Conservation (phyloP, 148 eudicot genomes). For the Camellia granthamiana region DNA sequence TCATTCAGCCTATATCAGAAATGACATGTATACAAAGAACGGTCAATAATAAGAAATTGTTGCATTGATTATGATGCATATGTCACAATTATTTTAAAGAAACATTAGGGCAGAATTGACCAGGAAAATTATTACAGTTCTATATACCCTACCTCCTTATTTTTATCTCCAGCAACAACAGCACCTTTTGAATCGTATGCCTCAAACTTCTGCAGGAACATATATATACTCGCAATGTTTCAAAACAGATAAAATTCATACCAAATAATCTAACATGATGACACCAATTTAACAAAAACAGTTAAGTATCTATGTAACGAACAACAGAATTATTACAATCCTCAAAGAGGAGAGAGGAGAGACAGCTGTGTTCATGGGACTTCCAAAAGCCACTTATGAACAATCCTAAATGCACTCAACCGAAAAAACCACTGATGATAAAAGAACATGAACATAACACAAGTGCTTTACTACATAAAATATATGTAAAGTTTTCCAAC, state of each 20-base stretch:
- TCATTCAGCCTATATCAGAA: background rate
- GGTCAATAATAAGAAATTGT: background rate
- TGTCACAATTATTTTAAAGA: background rate
- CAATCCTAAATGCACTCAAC: background rate
- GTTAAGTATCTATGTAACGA: background rate
- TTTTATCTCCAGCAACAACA: conserved; percentile 85
- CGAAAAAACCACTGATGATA: background rate
- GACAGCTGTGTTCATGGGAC: background rate
- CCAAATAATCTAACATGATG: background rate
- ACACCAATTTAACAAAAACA: background rate
- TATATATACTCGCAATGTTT: background rate
- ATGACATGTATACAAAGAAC: background rate
- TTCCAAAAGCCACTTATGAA: background rate
- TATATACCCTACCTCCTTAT: conserved; percentile 66
- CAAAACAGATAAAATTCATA: background rate
- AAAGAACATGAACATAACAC: background rate
- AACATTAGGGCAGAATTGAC: background rate
- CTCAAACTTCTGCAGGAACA: conserved; percentile 77
- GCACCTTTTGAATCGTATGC: conserved; percentile 77
- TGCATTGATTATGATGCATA: background rate
- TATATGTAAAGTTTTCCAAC: background rate
- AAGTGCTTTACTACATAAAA: background rate
- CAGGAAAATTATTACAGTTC: background rate
- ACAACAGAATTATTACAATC: background rate
- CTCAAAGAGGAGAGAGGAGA: background rate